Evolutionary conservation across 2,329 filamentous ascomycete genomes (phyloP).

Genomic region (Rosellinia necatrix): DNA sequence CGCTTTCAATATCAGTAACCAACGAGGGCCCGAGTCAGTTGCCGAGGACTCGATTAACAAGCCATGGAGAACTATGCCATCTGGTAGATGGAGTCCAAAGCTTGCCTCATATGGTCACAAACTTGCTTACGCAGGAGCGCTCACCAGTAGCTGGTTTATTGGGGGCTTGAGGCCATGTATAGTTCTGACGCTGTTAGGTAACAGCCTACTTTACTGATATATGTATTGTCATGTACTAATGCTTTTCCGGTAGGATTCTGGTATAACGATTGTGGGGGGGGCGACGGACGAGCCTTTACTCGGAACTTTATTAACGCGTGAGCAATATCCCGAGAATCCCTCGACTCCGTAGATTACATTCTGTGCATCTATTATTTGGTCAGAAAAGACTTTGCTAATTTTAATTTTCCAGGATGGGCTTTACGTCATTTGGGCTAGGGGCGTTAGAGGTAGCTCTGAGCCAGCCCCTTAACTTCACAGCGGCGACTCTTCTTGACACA

Average conservation of each 20-base stretch:
- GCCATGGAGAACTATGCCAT: conserved; percentile 41
- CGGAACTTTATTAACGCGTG: too few species aligned
- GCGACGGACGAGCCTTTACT: conserved; percentile 23
- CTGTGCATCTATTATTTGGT: too few species aligned
- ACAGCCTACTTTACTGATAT: background rate
- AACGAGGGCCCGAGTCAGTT: conserved; percentile 31
- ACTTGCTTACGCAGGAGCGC: background rate
- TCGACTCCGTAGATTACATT: too few species aligned
- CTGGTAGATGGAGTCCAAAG: conserved; percentile 24
- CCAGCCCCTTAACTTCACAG: background rate
- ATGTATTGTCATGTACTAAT: background rate
- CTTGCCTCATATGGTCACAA: conserved; percentile 22
- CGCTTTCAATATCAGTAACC: conserved; percentile 38
- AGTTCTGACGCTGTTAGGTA: conserved; percentile 4
- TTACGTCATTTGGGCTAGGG: background rate
- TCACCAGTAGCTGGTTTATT: background rate
- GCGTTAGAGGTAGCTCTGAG: conserved; percentile 5
- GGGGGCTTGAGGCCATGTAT: background rate
- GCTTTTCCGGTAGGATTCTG: conserved; percentile 15
- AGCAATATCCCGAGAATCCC: too few species aligned
- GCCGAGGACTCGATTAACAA: conserved; percentile 40
- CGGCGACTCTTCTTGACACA: too few species aligned
- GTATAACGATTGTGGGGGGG: conserved; percentile 31
- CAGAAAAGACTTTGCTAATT: too few species aligned
- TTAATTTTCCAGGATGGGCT: too few species aligned